Base-by-base conservation (phyloP, 1,284 basidiomycete genomes). In the Tilletia walkeri region DNA sequence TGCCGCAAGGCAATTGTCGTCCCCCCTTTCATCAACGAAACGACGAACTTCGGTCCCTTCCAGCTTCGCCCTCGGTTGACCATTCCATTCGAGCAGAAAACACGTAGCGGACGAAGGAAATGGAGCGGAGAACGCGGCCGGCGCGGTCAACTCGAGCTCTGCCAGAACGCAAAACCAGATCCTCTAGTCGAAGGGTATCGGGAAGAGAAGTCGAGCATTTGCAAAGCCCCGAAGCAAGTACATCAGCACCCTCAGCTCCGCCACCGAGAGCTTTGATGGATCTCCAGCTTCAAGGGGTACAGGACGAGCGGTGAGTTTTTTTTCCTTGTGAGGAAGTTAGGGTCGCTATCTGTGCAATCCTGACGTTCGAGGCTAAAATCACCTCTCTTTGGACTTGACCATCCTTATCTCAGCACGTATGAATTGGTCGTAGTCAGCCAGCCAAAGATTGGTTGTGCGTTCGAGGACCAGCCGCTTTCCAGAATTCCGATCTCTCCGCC, bases 401-500 rank as follows among this genome's bases (percentile, higher is more conserved):
- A 30, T 30, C 24, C 24, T 30, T 30, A 30, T 30, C 24, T 30
- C 56, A 63, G 59, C 14, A 38, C 59, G 14, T 70, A 48, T 53
- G 69, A 70, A 67, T 67, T 79, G 5, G 69, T 66, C 34, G 45
- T 78, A 54, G 59, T 76, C 3, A 75, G 78, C 41, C 71, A 76
- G 39, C 78, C 78, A 16, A 76, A 66, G 3, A 71, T 56, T 1
- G 78, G 78, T 6, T 67, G 73, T 6, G 78, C 78, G 16, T 79
- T 79, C 69, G 73, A 73, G 50, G 70, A 72, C 36, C 72, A 78
- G 20, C 54, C 78, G 7, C 73, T 79, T 7, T 72, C 73, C 0
- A 72, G 78, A 4, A 70, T 78, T 48, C 76, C 75, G 9, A 30
- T 79, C 0, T 75, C 76, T 3, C 76, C 78, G 14, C 78, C 78